phyloP scores from a whole-genome alignment of 257 asterid species.

The Solanum medicagineum region DNA sequence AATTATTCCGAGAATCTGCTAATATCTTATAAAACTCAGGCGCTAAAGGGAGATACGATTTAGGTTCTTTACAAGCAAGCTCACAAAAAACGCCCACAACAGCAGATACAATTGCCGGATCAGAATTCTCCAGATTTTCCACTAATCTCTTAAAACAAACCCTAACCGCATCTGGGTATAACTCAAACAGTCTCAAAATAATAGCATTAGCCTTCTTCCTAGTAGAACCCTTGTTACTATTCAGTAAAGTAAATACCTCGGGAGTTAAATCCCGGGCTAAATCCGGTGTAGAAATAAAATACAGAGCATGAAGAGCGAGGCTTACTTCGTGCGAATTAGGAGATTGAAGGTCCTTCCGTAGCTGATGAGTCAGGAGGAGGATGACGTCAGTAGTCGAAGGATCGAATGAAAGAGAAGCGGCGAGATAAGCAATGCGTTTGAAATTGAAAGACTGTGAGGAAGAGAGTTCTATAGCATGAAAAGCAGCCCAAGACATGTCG shows the following conservation, averaged over 20 bases:
- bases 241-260: conserved; percentile 55
- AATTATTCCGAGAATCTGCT: conserved; percentile 74
- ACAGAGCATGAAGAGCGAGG: conserved; percentile 60
- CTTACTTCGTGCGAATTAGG: conserved; percentile 57
- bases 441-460: conserved; percentile 47
- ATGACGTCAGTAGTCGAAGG: conserved; percentile 71
- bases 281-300: conserved; percentile 58
- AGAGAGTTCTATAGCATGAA: conserved; percentile 76
- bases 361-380: conserved; percentile 89
- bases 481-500: conserved; percentile 82
- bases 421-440: conserved; percentile 62
- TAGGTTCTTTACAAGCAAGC: conserved; percentile 60
- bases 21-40: conserved; percentile 79
- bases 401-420: conserved; percentile 70
- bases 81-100: conserved; percentile 88
- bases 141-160: conserved; percentile 85
- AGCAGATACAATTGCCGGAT: conserved; percentile 58
- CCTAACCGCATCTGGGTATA: conserved; percentile 78
- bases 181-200: conserved; percentile 55
- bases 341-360: conserved; percentile 76
- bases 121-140: conserved; percentile 61
- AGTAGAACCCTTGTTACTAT: conserved; percentile 33
- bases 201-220: conserved; percentile 64
- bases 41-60: conserved; percentile 81
- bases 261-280: conserved; percentile 80